These are phyloP conservation scores for Lophiotrema nucula DNA, from an alignment of 495 filamentous ascomycete species.

Conservation along the genomic window DNA sequence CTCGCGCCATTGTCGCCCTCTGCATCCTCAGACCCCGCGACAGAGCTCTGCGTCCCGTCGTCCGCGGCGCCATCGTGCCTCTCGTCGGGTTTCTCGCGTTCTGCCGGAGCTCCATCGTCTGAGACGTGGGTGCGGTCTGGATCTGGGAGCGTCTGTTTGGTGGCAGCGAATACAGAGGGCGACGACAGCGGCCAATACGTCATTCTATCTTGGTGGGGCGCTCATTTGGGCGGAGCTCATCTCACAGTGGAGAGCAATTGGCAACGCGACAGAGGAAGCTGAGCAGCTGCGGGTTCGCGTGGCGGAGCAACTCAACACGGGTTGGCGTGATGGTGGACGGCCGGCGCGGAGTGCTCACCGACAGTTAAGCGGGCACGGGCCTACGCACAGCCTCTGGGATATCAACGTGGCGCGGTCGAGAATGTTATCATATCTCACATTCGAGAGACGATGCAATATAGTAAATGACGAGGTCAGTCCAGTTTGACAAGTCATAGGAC, in stretches of 20 bases:
- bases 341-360: too few species aligned
- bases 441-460: too few species aligned
- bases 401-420: too few species aligned
- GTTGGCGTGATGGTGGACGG: too few species aligned
- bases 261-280: constrained; percentile 13
- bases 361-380: too few species aligned
- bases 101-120: constrained; percentile 23
- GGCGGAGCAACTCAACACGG: too few species aligned
- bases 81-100: neutral
- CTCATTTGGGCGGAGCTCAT: constrained; percentile 33
- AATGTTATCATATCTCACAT: too few species aligned
- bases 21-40: constrained; percentile 1
- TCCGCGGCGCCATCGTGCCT: neutral
- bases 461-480: too few species aligned
- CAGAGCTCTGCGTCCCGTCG: neutral
- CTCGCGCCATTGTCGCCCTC: constrained; percentile 1
- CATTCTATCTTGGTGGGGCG: constrained; percentile 30
- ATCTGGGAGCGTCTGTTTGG: constrained; percentile 32
- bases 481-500: too few species aligned
- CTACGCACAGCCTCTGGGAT: too few species aligned
- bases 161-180: constrained; percentile 34
- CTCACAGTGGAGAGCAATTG: neutral
- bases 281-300: constrained; percentile 25
- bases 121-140: neutral
- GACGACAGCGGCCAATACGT: constrained; percentile 36